Evolutionary conservation across 2,329 filamentous ascomycete species (phyloP).

Genomic region (Macrophomina phaseolina): DNA sequence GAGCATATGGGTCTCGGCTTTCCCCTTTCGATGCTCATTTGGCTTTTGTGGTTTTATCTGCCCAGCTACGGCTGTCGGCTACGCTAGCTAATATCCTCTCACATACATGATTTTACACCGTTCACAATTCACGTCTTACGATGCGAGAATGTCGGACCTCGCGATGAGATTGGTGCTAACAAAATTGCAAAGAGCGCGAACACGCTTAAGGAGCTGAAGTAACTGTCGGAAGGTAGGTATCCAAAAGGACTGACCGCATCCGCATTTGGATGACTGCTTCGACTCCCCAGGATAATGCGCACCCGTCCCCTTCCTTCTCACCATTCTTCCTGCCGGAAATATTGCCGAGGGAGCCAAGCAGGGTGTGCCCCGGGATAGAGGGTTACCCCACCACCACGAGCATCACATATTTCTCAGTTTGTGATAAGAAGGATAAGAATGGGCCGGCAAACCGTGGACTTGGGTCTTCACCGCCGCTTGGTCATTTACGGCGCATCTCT

Average conservation of each 20-base stretch:
- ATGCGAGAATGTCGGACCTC: too few species aligned
- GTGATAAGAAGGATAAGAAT: neutral
- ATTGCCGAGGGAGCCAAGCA: neutral
- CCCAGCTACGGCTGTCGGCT: slow-evolving; percentile 18
- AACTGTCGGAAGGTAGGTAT: too few species aligned
- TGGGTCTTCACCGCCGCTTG: neutral
- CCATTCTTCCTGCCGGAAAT: neutral
- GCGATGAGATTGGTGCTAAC: too few species aligned
- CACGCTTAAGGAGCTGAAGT: too few species aligned
- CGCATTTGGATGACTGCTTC: too few species aligned
- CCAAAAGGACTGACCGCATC: too few species aligned
- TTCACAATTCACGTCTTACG: neutral
- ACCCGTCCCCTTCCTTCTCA: neutral
- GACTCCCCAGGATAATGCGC: neutral
- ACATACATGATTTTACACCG: slow-evolving; percentile 11
- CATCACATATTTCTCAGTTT: neutral
- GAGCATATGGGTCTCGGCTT: slow-evolving; percentile 22
- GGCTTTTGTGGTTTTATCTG: slow-evolving; percentile 3
- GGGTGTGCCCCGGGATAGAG: neutral
- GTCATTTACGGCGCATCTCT: too few species aligned
- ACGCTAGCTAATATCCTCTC: slow-evolving; percentile 20
- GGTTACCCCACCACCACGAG: neutral
- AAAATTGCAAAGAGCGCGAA: too few species aligned
- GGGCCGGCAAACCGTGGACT: neutral
- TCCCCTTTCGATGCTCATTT: neutral